phyloP scores from a whole-genome alignment of 192 early-diverging fungal species.

The Linnemannia hyalina region DNA sequence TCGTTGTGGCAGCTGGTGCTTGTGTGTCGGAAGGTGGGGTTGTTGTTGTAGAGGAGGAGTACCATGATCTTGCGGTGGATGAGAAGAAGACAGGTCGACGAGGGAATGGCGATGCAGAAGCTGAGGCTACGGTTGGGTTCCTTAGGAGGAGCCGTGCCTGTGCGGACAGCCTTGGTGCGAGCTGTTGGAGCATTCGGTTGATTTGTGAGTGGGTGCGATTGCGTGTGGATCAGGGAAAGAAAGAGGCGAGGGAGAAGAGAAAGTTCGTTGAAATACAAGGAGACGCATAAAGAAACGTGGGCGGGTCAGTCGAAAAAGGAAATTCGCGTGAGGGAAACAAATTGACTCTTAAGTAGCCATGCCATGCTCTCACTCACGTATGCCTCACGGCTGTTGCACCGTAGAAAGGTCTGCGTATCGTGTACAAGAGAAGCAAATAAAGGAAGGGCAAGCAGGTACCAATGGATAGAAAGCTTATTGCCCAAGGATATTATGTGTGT shows the following conservation, averaged over 20 bases:
- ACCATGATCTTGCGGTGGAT: conserved; percentile 17
- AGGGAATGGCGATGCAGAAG: conserved; percentile 20
- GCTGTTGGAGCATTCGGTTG: conserved; percentile 12
- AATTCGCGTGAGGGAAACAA: neutral
- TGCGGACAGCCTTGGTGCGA: conserved; percentile 8
- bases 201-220: neutral
- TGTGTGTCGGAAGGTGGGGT: neutral
- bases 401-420: too few relatives aligned
- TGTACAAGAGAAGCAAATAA: too few relatives aligned
- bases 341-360: neutral
- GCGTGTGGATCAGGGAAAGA: neutral
- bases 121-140: neutral
- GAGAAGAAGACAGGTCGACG: conserved; percentile 40
- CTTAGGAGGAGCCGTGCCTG: conserved; percentile 5
- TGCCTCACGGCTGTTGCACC: neutral
- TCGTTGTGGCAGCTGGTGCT: neutral
- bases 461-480: too few relatives aligned
- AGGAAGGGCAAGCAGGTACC: too few relatives aligned
- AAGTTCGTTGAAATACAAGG: too few relatives aligned
- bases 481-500: too few relatives aligned
- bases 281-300: neutral
- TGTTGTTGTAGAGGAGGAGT: neutral
- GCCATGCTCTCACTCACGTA: neutral
- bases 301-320: neutral
- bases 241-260: neutral